These are phyloP conservation scores for Mycena sp. DNA, from an alignment of 1,284 basidiomycete species.

Conservation along the genomic window DNA sequence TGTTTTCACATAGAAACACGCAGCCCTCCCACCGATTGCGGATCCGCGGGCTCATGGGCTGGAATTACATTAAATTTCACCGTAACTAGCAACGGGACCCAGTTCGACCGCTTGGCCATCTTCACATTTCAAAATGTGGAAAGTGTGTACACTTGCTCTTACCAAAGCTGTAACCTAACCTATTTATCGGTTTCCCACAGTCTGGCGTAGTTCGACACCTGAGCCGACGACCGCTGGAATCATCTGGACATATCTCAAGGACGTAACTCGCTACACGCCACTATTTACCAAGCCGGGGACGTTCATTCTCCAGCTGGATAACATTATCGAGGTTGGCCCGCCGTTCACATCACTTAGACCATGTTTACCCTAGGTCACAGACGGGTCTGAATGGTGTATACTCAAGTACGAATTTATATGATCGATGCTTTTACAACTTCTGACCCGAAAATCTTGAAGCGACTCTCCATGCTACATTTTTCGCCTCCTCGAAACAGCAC, in stretches of 20 bases:
- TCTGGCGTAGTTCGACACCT: conserved; percentile 84
- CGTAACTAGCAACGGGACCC: conserved; percentile 51
- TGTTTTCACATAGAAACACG: background rate
- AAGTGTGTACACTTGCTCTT: conserved; percentile 54
- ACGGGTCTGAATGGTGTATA: conserved; percentile 68
- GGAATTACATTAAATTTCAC: conserved; percentile 71
- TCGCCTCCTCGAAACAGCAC: conserved; percentile 61
- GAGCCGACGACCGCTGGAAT: conserved; percentile 79
- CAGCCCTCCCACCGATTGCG: conserved; percentile 76
- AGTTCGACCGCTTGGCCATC: conserved; percentile 77
- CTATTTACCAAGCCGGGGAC: conserved; percentile 72
- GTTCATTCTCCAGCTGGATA: conserved; percentile 79
- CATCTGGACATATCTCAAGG: conserved; percentile 80
- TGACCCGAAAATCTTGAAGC: conserved; percentile 51
- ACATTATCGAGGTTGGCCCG: conserved; percentile 58
- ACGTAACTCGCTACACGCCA: conserved; percentile 76
- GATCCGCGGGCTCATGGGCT: conserved; percentile 77
- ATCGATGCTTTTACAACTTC: background rate
- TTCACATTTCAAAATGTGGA: conserved; percentile 82
- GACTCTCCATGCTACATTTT: conserved; percentile 75
- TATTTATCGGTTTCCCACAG: conserved; percentile 39
- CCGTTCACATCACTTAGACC: background rate
- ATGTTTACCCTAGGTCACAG: background rate
- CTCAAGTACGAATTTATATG: conserved; percentile 56
- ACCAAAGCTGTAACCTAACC: too few species aligned